phyloP scores from a whole-genome alignment of 768 basidiomycete species.

The Stropharia rugosoannulata region DNA sequence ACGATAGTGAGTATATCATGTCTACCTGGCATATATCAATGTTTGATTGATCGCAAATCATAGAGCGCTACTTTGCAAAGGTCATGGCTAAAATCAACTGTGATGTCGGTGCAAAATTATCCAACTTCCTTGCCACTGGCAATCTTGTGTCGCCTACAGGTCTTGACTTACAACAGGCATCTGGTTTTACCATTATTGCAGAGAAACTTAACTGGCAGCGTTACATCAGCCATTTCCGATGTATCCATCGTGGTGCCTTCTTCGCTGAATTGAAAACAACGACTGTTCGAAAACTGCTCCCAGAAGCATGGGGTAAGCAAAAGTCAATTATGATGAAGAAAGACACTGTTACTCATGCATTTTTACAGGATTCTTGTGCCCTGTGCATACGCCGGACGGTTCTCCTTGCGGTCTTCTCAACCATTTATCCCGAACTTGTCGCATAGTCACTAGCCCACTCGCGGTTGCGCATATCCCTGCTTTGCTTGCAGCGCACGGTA shows the following conservation, averaged over 20 bases:
- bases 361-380: slow-evolving; percentile 85
- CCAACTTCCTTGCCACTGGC: slow-evolving; percentile 96
- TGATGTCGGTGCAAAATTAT: slow-evolving; percentile 86
- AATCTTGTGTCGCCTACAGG: slow-evolving; percentile 94
- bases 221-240: slow-evolving; percentile 97
- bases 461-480: slow-evolving; percentile 76
- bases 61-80: slow-evolving; percentile 82
- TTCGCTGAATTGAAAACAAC: slow-evolving; percentile 99
- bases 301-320: slow-evolving; percentile 93
- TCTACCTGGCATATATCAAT: slow-evolving; percentile 1
- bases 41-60: not conserved
- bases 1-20: slow-evolving; percentile 60
- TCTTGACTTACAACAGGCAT: slow-evolving; percentile 94
- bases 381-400: slow-evolving; percentile 98
- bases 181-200: slow-evolving; percentile 98
- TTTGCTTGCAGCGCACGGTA: slow-evolving; percentile 84
- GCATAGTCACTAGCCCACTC: slow-evolving; percentile 80
- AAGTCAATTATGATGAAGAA: not conserved
- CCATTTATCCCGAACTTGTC: slow-evolving; percentile 92
- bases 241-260: slow-evolving; percentile 98
- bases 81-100: slow-evolving; percentile 78
- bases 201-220: slow-evolving; percentile 99
- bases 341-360: not conserved
- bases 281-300: slow-evolving; percentile 91
- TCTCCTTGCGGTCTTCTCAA: slow-evolving; percentile 97